Evolutionary conservation across 1,284 basidiomycete genomes (phyloP).

Genomic region (Xerocomus minutiporus): DNA sequence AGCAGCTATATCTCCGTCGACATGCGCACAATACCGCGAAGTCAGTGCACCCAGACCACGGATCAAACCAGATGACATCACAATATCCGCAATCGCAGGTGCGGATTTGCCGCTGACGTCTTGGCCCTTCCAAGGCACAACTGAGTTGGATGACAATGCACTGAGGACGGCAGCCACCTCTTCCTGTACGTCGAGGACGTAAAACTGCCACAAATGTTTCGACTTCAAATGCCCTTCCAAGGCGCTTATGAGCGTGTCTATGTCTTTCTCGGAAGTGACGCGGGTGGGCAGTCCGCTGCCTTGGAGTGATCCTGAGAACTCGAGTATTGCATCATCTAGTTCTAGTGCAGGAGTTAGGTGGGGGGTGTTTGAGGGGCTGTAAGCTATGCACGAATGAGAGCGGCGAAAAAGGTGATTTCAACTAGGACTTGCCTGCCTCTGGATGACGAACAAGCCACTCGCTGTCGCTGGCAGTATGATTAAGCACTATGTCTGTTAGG

Average conservation of each 20-base stretch:
- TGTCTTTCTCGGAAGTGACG: constrained; percentile 62
- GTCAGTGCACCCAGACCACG: constrained; percentile 56
- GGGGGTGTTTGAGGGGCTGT: constrained; percentile 83
- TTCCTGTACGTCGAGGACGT: constrained; percentile 71
- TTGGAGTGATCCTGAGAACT: constrained; percentile 68
- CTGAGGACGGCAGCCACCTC: constrained; percentile 54
- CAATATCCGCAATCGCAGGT: constrained; percentile 65
- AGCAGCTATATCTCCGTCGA: constrained; percentile 59
- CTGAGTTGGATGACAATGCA: constrained; percentile 43
- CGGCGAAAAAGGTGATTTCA: background rate
- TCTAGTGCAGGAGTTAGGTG: constrained; percentile 86
- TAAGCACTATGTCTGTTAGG: constrained; percentile 90
- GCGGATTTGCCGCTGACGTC: constrained; percentile 55
- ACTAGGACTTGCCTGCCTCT: constrained; percentile 67
- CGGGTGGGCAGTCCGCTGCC: constrained; percentile 67
- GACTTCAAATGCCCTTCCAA: constrained; percentile 60
- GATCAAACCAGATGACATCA: constrained; percentile 53
- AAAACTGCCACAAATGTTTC: constrained; percentile 87
- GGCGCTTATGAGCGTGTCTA: constrained; percentile 61
- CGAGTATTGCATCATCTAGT: constrained; percentile 78
- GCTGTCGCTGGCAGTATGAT: constrained; percentile 92
- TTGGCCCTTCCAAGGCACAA: constrained; percentile 54
- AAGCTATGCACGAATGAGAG: constrained; percentile 51
- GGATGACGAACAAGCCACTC: constrained; percentile 90
- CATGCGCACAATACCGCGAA: constrained; percentile 62